Conservation (phyloP, 257 asterid species). For the Forsythia viridissima region DNA sequence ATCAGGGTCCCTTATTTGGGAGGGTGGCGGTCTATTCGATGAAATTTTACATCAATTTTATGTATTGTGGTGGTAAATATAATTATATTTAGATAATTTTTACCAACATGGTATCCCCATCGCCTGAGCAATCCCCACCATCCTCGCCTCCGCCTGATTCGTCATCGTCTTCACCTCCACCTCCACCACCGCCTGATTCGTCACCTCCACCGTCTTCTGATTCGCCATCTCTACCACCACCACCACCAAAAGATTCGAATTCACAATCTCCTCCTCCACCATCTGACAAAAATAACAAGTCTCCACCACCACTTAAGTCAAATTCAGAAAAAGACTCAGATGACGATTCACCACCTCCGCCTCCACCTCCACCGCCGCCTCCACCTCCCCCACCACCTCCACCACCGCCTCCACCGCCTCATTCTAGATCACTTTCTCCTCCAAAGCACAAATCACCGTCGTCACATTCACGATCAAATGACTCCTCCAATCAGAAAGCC, state of each 20-base stretch:
- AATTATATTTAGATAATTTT: background rate
- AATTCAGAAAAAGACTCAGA: background rate
- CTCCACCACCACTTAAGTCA: background rate
- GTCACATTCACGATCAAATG: background rate
- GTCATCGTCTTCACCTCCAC: background rate
- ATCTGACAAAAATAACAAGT: background rate
- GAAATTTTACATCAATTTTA: background rate
- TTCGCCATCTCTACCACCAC: background rate
- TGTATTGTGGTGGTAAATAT: background rate
- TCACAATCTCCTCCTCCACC: background rate
- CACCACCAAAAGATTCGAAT: background rate
- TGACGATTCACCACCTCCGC: slow-evolving; percentile 26
- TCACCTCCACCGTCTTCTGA: too few relatives aligned
- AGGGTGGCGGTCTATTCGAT: background rate
- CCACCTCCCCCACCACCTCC: slow-evolving; percentile 17
- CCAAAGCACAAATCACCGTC: slow-evolving; percentile 27
- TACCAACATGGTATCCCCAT: background rate
- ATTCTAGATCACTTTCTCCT: slow-evolving; percentile 28
- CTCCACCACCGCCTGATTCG: too few relatives aligned
- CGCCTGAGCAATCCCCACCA: background rate
- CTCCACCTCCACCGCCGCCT: slow-evolving; percentile 28
- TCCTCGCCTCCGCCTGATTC: slow-evolving; percentile 20
- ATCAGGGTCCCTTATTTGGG: background rate
- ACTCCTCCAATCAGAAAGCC: slow-evolving; percentile 25
- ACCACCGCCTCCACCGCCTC: slow-evolving; percentile 31